Evolutionary conservation across 805 yeast species (phyloP).

Genomic region (Myxozyma nipponensis): DNA sequence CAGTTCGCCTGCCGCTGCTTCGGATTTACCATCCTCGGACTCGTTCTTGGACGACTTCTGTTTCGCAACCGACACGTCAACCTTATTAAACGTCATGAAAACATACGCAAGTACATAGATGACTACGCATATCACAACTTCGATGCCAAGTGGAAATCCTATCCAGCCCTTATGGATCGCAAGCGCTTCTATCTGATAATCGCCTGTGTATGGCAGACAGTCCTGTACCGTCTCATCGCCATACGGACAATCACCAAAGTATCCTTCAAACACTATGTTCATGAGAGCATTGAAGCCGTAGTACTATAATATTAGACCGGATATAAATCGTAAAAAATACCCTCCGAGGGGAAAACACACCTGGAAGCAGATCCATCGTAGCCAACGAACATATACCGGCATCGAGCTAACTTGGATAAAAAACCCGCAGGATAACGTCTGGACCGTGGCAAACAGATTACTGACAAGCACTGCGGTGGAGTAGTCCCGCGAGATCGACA

Average conservation of each 20-base stretch:
- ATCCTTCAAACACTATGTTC: slow-evolving; percentile 63
- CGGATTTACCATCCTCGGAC: background rate
- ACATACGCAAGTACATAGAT: slow-evolving; percentile 49
- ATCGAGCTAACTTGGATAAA: slow-evolving; percentile 66
- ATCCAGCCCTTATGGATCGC: slow-evolving; percentile 58
- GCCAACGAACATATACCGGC: slow-evolving; percentile 88
- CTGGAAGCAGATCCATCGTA: slow-evolving; percentile 66
- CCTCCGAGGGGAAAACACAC: slow-evolving; percentile 7
- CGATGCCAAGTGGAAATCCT: slow-evolving; percentile 57
- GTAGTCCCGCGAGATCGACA: slow-evolving; percentile 58
- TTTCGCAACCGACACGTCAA: slow-evolving; percentile 51
- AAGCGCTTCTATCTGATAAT: slow-evolving; percentile 48
- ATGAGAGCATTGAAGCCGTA: slow-evolving; percentile 67
- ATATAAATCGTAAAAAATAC: background rate
- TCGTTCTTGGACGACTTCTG: slow-evolving; percentile 27
- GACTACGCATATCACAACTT: slow-evolving; percentile 57
- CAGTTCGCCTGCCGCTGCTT: slow-evolving; percentile 1
- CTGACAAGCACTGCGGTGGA: slow-evolving; percentile 58
- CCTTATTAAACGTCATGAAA: slow-evolving; percentile 47
- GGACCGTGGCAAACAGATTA: slow-evolving; percentile 63
- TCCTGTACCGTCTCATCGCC: slow-evolving; percentile 34
- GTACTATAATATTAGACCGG: slow-evolving; percentile 43
- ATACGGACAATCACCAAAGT: slow-evolving; percentile 54
- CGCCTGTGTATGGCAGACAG: slow-evolving; percentile 54
- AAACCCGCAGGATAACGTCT: slow-evolving; percentile 76